Base-by-base conservation (phyloP, 108 stramenopile species). In the Nitzschia sp. region DNA sequence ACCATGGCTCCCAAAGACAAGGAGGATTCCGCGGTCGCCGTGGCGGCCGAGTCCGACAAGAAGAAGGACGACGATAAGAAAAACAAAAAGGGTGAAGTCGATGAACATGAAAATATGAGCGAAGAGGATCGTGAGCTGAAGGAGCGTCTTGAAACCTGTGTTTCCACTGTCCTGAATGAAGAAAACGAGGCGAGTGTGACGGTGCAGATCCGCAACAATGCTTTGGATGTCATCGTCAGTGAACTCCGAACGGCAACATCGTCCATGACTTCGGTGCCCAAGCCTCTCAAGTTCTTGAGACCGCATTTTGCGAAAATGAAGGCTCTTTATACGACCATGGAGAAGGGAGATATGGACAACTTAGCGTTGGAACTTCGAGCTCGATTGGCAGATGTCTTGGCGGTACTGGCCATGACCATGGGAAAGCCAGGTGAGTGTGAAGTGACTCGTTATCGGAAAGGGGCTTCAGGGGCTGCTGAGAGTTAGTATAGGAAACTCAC, bases 401-500 rank as follows among this genome's bases (percentile, higher is more conserved):
- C 97, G n/a, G 97, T 98, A 15, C 74, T 99, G 70, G 96, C 96
- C 69, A 98, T 98, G 97, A 98, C 98, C 29, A 89, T 96, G 89
- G 95, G 92, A 27, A 89, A 90, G 63, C 84, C 83, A 64, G 96
- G 97, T 78, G 73, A 68, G 90, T 74, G 27, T 60, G n/a, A n/a
- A n/a, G n/a, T n/a, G n/a, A n/a, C n/a, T n/a, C 1, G 1, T 6
- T 54, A 38, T 54, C 31, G 21, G 21, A 9, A 24, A 21, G 1
- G 19, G 46, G 46, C 21, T 47, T 21, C 21, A 9, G n/a, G n/a
- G 13, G 13, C 42, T 45, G 1, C 21, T 2, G 46, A 1, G n/a
- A n/a, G n/a, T n/a, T n/a, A n/a, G n/a, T n/a, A n/a, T n/a, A n/a
- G n/a, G n/a, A n/a, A n/a, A 46, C 27, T 27, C 63, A 46, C n/a